Conservation (phyloP, 2,329 filamentous ascomycete genomes). For the Gremmenia infestans region DNA sequence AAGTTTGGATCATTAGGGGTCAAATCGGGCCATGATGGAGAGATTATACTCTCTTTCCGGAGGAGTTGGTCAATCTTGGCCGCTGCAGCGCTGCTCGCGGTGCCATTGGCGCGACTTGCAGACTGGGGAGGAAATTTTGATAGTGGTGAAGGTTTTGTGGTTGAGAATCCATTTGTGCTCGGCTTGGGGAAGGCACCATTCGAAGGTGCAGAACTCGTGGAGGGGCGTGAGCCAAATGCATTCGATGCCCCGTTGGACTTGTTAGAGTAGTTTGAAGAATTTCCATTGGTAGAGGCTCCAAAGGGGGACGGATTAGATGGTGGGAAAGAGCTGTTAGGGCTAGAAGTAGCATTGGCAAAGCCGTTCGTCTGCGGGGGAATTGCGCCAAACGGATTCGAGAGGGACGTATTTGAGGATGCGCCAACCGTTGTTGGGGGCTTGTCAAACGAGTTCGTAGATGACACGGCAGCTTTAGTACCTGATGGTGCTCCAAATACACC, state of each 20-base stretch:
- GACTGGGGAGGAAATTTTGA: neutral
- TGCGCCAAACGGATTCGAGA: constrained; percentile 10
- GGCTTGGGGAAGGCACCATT: neutral
- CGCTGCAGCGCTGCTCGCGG: constrained; percentile 32
- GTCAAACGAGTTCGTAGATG: constrained; percentile 3
- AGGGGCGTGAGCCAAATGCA: neutral
- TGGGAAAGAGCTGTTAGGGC: neutral
- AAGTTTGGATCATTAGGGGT: constrained; percentile 15
- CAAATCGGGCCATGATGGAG: constrained; percentile 14
- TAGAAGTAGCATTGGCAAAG: neutral
- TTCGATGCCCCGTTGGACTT: neutral
- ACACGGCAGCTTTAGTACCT: neutral
- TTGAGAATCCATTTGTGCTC: neutral
- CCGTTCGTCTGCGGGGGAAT: constrained; percentile 1
- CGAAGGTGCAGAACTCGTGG: neutral
- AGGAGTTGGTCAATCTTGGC: constrained; percentile 49
- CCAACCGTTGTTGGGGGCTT: neutral
- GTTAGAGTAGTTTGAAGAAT: neutral
- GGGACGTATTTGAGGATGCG: neutral
- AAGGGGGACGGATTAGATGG: constrained; percentile 8
- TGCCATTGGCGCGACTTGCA: neutral
- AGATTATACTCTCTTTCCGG: constrained; percentile 41
- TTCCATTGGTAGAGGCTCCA: neutral
- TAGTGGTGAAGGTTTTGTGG: neutral
- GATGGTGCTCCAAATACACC: neutral